Evolutionary conservation across 225 moss, liverwort and hornwort genomes (phyloP), one percentile per base, ranked within the genome.

Genomic region (Sphagnum tenellum): DNA sequence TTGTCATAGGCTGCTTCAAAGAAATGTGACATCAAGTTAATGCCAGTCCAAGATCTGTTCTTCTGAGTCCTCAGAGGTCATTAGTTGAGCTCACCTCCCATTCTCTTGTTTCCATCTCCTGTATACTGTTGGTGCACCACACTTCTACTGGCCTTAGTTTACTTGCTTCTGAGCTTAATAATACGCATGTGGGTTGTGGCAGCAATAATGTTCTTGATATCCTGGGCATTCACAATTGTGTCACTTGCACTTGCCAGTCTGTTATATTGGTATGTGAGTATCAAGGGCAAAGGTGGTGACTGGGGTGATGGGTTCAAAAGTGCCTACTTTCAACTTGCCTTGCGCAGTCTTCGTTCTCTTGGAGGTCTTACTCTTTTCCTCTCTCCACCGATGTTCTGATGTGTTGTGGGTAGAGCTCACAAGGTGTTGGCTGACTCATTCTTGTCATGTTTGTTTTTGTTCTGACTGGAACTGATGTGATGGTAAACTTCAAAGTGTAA

Each of bases 231-330:
- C 74, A 93, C 98, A 8, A 81, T 90, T 50, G 81, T 98, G 47
- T 74, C 98, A 59, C 71, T 98, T 50, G 87, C 89, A 14, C 83
- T 98, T 74, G 98, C 93, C 49, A 74, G 85, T 67, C 82, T 90
- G 69, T 90, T 98, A 50, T 98, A 98, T 75, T 98, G 88, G 77
- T 98, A 98, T 59, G 98, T 98, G 68, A 98, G 98, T 70, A 98
- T 98, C 69, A 98, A 90, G 76, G 98, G 98, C 67, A 98, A 98
- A 71, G 98, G 98, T 70, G 98, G 98, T 73, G 98, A 98, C 68
- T 98, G 98, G 98, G 98, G 98, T 73, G 98, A 98, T 85, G 98
- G 98, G 55, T 98, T 98, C 67, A 98, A 98, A 66, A 98, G 98
- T 82, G 98, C 98, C 51, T 98, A 98, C 70, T 98, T 98, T 73